A percentile compares a stretch with the other conserved stretches of the same genome.
Evolutionary conservation across 176 grass and related monocot genomes (phyloP).

Genomic region (Chrysopogon serrulatus): DNA sequence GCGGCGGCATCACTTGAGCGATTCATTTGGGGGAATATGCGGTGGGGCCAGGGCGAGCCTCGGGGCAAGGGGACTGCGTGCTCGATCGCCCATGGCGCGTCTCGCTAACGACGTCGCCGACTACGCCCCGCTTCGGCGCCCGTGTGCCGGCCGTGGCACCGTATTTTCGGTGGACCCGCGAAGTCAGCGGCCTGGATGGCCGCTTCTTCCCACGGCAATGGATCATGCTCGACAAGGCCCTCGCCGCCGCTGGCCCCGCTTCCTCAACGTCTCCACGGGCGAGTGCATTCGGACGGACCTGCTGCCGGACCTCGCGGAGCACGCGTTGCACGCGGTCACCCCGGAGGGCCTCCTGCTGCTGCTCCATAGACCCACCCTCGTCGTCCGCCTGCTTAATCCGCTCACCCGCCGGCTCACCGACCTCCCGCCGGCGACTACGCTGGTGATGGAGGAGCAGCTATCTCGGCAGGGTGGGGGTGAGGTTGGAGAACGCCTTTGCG

Average conservation of each 20-base stretch:
- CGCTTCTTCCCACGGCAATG: not conserved
- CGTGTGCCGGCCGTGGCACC: not conserved
- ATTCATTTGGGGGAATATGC: too few relatives aligned
- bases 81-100: not conserved
- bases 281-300: not conserved
- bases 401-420: not conserved
- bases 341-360: not conserved
- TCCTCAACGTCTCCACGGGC: not conserved
- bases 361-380: not conserved
- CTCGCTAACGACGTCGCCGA: not conserved
- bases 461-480: too few relatives aligned
- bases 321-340: not conserved
- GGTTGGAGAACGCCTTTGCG: not conserved
- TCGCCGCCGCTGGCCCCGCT: not conserved
- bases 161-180: not conserved
- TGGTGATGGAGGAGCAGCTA: not conserved
- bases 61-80: not conserved
- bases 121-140: not conserved
- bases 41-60: too few relatives aligned
- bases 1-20: too few relatives aligned
- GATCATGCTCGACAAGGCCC: not conserved
- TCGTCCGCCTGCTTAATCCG: not conserved
- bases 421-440: not conserved
- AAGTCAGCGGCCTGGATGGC: not conserved
- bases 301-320: not conserved